Conservation (phyloP, 2,329 filamentous ascomycete species). For the Fusarium haematococcum region DNA sequence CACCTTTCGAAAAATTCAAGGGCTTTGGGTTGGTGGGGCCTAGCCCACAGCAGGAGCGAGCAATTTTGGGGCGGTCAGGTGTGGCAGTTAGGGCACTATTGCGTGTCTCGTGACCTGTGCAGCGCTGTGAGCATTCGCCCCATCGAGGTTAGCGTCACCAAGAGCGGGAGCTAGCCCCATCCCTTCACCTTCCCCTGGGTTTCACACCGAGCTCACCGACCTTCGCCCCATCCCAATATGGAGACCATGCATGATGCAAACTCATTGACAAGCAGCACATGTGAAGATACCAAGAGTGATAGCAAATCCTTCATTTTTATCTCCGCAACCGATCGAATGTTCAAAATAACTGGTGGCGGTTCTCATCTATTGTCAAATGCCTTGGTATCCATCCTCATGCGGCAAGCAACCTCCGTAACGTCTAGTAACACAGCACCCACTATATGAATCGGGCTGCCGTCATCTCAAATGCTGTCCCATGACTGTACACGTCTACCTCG, state of each 20-base stretch:
- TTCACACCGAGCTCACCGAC: slow-evolving; percentile 16
- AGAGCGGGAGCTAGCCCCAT: not conserved
- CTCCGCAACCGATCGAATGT: not conserved
- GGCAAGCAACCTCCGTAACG: slow-evolving; percentile 17
- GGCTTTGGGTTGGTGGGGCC: slow-evolving; percentile 38
- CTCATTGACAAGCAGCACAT: not conserved
- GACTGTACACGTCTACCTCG: slow-evolving; percentile 35
- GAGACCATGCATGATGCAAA: not conserved
- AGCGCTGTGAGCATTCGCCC: not conserved
- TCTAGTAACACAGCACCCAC: slow-evolving; percentile 18
- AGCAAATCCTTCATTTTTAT: not conserved
- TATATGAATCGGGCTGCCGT: not conserved
- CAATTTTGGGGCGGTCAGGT: slow-evolving; percentile 52
- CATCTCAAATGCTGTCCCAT: slow-evolving; percentile 10
- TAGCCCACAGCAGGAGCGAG: slow-evolving; percentile 6
- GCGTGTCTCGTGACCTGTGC: slow-evolving; percentile 5
- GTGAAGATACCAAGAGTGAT: not conserved
- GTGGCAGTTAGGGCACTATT: slow-evolving; percentile 59
- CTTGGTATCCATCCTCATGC: slow-evolving; percentile 20
- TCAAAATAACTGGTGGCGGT: not conserved
- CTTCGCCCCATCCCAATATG: not conserved
- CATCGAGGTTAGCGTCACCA: not conserved
- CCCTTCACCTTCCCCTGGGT: not conserved
- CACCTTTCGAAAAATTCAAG: slow-evolving; percentile 46
- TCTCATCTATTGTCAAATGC: slow-evolving; percentile 38